These are phyloP conservation scores for Colletotrichum caudatum DNA, from an alignment of 2,329 filamentous ascomycete species.

Conservation along the genomic window DNA sequence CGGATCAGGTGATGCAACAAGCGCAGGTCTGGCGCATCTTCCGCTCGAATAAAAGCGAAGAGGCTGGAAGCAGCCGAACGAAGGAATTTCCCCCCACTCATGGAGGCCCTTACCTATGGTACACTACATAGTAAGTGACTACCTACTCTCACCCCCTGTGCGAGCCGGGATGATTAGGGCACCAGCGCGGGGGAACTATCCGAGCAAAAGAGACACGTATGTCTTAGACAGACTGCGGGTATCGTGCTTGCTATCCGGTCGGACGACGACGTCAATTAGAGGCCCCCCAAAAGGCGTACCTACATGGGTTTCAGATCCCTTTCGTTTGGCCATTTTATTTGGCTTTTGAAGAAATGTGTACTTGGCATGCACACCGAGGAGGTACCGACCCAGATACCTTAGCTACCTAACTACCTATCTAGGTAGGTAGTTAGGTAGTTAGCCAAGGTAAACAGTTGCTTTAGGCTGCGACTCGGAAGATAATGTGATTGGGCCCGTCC, in stretches of 20 bases:
- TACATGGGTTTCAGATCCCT: neutral
- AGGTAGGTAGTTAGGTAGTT: too few relatives aligned
- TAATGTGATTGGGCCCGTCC: neutral
- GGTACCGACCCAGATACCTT: too few relatives aligned
- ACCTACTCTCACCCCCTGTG: neutral
- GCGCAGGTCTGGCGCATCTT: conserved; percentile 7
- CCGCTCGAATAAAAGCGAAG: conserved; percentile 20
- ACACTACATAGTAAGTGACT: too few relatives aligned
- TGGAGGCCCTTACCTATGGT: too few relatives aligned
- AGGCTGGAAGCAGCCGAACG: conserved; percentile 30
- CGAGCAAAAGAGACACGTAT: conserved; percentile 9
- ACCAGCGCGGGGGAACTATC: conserved; percentile 1
- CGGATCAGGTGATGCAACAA: neutral
- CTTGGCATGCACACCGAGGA: neutral
- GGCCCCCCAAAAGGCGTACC: neutral
- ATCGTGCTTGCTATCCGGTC: neutral
- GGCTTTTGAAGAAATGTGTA: neutral
- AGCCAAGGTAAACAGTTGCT: conserved; percentile 8
- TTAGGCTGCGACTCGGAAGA: too few relatives aligned
- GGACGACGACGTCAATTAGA: neutral
- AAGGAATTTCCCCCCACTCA: conserved; percentile 21
- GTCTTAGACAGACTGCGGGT: conserved; percentile 22
- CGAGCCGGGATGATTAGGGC: conserved; percentile 22
- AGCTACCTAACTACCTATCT: too few relatives aligned
- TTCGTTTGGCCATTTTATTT: neutral